A percentile compares a stretch with the other conserved stretches of the same genome.
phyloP scores from a whole-genome alignment of 73 alveolate species.

The Paraurostyla sp. region DNA sequence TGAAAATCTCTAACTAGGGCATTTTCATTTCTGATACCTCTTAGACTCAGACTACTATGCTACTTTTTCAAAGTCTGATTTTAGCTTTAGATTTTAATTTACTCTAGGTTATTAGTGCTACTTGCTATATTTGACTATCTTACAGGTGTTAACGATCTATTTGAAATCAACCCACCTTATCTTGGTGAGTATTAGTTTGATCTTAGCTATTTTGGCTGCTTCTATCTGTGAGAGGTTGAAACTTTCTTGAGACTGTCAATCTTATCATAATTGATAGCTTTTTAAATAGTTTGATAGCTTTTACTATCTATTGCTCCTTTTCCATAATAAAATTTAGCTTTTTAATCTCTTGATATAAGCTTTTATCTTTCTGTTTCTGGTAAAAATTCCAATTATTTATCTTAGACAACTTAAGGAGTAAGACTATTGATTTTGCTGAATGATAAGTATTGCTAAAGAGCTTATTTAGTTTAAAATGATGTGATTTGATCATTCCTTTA shows the following conservation, averaged over 20 bases:
- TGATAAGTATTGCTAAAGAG: background rate
- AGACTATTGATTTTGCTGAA: background rate
- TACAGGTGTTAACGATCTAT: background rate
- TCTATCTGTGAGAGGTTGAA: background rate
- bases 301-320: background rate
- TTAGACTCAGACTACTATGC: conserved; percentile 1
- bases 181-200: background rate
- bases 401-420: background rate
- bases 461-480: no score
- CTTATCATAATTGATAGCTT: conserved; percentile 16
- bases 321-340: conserved; percentile 1
- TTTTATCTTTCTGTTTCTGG: background rate
- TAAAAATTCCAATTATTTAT: background rate
- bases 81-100: no score
- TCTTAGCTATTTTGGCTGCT: background rate
- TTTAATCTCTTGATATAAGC: background rate
- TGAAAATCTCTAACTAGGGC: conserved; percentile 13
- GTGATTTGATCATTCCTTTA: background rate
- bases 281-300: background rate
- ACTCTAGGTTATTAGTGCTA: background rate
- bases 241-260: background rate
- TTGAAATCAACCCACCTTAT: no score
- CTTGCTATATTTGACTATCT: background rate
- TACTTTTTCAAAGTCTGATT: background rate
- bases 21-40: background rate